phyloP scores from a whole-genome alignment of 78 protist genomes.

The Emiliania huxleyi region DNA sequence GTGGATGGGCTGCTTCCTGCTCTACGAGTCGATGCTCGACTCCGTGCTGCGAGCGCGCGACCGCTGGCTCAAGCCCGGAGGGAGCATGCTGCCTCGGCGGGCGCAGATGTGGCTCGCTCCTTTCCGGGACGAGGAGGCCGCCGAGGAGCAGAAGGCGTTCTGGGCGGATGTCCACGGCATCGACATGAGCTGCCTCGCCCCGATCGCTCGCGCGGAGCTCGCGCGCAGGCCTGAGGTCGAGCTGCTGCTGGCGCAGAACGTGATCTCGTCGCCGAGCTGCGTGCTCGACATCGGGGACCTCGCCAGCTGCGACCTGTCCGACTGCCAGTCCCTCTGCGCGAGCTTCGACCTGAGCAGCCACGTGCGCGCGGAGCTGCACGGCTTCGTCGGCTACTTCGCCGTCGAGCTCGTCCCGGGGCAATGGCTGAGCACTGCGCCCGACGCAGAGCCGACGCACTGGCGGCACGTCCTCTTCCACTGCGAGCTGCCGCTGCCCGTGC shows the following conservation, averaged over 20 bases:
- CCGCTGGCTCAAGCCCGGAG: conserved; percentile 56
- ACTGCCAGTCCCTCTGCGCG: background rate
- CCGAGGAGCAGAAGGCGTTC: background rate
- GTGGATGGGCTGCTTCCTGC: conserved; percentile 80
- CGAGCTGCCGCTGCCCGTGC: background rate
- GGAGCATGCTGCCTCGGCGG: background rate
- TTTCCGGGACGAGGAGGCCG: background rate
- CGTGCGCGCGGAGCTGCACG: background rate
- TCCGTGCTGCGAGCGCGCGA: conserved; percentile 75
- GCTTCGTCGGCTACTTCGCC: background rate
- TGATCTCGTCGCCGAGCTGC: background rate
- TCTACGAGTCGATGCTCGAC: conserved; percentile 75
- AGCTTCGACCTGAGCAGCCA: background rate
- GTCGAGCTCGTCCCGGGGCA: background rate
- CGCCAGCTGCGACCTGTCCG: background rate
- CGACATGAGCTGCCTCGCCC: background rate
- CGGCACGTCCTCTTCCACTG: background rate
- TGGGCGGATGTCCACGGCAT: background rate
- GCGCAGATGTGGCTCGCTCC: too few species aligned
- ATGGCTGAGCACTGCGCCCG: background rate
- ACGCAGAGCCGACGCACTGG: background rate
- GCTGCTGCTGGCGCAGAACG: background rate
- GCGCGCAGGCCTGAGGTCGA: background rate
- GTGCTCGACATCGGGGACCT: background rate
- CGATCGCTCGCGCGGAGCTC: background rate